Evolutionary conservation across 2,329 filamentous ascomycete species (phyloP), one percentile per base, ranked within the genome.

Genomic region (Monilinia fructigena): DNA sequence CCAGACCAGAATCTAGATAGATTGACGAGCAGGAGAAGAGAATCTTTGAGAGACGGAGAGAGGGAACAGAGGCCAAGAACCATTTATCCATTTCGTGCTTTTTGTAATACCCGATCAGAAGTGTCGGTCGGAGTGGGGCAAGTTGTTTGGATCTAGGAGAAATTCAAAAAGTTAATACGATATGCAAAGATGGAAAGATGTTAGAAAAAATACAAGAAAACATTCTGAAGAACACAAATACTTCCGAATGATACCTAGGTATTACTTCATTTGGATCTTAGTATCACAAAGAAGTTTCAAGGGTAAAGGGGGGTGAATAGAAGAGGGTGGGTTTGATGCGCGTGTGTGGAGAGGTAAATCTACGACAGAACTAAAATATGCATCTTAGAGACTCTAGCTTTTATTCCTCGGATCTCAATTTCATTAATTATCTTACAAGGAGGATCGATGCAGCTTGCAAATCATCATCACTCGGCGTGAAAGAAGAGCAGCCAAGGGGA

Each of bases 391-490:
- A 61, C 28, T 61, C 11, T 8, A 35, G 42, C 55, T 42, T 7
- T 20, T n/a, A 60, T 40, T 59, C 47, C 47, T 65, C 55, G 35
- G 50, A 52, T 28, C 48, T 52, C 26, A 55, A 52, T 48, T 64
- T 35, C n/a, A 48, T 65, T 48, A 40, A 58, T 58, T 31, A 18
- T 40, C 40, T 38, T 42, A 20, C 55, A 60, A 45, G 63, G 63
- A 60, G 47, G 11, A 52, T 61, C 47, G 47, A 40, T 65, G 63
- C 45, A 53, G 38, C 47, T 40, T 45, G 55, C 63, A 65, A 65
- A 65, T 60, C 63, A 65, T 65, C 63, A 35, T 60, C 63, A 65
- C 63, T 60, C n/a, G 55, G 63, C 63, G 55, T 45, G 60, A 31
- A 52, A 47, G 20, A 23, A 60, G 56, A 50, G 50, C 28, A 60